These are phyloP conservation scores for Colletotrichum sp. DNA, from an alignment of 2,329 filamentous ascomycete species.

Conservation along the genomic window DNA sequence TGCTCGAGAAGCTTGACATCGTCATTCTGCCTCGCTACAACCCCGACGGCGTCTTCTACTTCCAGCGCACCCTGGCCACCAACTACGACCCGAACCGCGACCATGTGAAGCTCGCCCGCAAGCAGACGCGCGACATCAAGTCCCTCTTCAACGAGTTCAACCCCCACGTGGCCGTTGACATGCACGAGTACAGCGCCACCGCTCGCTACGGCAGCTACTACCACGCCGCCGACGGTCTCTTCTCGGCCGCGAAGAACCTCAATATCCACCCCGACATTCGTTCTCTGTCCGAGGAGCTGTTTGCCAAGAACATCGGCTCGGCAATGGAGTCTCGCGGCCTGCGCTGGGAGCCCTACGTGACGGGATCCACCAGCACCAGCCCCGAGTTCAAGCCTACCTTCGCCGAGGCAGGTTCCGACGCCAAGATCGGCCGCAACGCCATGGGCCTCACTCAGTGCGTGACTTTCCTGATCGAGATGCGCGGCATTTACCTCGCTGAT, in stretches of 20 bases:
- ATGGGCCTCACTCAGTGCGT: conserved; percentile 33
- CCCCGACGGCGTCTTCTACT: conserved; percentile 37
- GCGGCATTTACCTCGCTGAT: conserved; percentile 33
- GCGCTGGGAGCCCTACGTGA: conserved; percentile 35
- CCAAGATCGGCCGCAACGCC: conserved; percentile 33
- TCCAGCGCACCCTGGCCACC: conserved; percentile 32
- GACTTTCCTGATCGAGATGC: conserved; percentile 33
- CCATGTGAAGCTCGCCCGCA: conserved; percentile 33
- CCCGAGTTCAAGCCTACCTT: conserved; percentile 26
- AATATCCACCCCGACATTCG: conserved; percentile 35
- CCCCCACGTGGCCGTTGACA: conserved; percentile 34
- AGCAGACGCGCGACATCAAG: conserved; percentile 36
- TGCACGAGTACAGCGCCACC: conserved; percentile 34
- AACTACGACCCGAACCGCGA: conserved; percentile 38
- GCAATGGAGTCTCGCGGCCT: conserved; percentile 32
- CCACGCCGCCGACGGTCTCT: conserved; percentile 31
- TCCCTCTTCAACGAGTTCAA: conserved; percentile 29
- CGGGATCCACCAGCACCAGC: conserved; percentile 23
- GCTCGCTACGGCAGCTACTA: conserved; percentile 19
- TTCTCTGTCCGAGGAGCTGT: conserved; percentile 31
- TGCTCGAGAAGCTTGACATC: conserved; percentile 33
- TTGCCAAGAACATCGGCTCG: conserved; percentile 30
- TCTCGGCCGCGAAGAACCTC: conserved; percentile 37
- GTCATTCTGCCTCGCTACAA: conserved; percentile 36
- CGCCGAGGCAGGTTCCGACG: conserved; percentile 23